Base-by-base conservation (phyloP, 345 rosid genomes). In the Heritiera fomes region DNA sequence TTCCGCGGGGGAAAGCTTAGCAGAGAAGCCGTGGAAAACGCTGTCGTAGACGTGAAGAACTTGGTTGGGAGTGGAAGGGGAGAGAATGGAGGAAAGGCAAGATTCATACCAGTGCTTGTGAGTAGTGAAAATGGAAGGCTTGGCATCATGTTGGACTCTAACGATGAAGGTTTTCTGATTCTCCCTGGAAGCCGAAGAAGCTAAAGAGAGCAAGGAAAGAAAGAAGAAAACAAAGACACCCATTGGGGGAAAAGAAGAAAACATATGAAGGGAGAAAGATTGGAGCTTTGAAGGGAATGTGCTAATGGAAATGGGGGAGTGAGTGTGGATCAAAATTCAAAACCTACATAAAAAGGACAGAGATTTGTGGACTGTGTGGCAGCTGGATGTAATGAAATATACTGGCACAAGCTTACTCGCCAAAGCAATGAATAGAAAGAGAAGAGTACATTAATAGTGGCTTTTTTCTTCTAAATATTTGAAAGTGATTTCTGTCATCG, bases 21-120 rank as follows among this genome's bases (percentile, higher is more conserved):
- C 97, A 13, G 98, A 91, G 90, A 96, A 96, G 85, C 99, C 99
- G 1, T 88, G 97, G 82, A 96, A 94, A 79, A 96, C 97, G 72
- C 93, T 92, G 87, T 89, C 87, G 88, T 96, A 96, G 12, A 92
- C 85, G 87, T 96, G 99, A 73, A 91, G 86, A 72, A 96, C 68
- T 58, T 85, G 80, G 79, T 40, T 75, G 72, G 73, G 47, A 52
- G 70, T 77, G 11, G 90, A 71, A 78, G 80, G 62, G 55, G 82
- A 70, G 46, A 74, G 78, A 71, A 83, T 65, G 20, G 90, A 87
- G 66, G 86, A 60, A 40, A 87, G 86, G 0, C 91, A 82, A 32
- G 96, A 90, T 1, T 87, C 77, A 85, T 96, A 96, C 99, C 99
- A 96, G 89, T 88, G 95, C 79, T 82, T 83, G 84, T 94, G 98